Evolutionary conservation across 2,329 filamentous ascomycete genomes (phyloP).

Genomic region (Aureobasidium musti): DNA sequence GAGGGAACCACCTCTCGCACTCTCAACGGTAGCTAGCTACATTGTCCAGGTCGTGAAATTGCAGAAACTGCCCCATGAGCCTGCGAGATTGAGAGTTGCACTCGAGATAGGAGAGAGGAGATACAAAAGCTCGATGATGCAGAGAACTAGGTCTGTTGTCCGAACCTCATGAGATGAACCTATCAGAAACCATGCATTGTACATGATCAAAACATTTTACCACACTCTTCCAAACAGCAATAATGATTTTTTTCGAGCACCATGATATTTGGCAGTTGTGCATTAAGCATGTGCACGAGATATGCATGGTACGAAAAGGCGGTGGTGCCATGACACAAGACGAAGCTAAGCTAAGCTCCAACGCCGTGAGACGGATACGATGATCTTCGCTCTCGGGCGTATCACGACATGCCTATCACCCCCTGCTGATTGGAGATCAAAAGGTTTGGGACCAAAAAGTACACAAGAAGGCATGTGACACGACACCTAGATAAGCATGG

Average conservation of each 20-base stretch:
- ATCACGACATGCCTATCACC: slow-evolving; percentile 11
- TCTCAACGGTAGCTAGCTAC: slow-evolving; percentile 59
- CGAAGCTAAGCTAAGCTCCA: slow-evolving; percentile 24
- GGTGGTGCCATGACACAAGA: slow-evolving; percentile 15
- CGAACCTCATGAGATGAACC: background rate
- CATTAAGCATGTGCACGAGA: background rate
- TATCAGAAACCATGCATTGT: background rate
- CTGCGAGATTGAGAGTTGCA: slow-evolving; percentile 2
- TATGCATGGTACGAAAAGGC: background rate
- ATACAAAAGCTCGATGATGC: slow-evolving; percentile 9
- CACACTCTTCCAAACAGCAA: background rate
- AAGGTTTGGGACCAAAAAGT: slow-evolving; percentile 22
- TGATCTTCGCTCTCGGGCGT: slow-evolving; percentile 11
- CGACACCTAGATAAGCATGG: slow-evolving; percentile 13
- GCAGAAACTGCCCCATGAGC: slow-evolving; percentile 43
- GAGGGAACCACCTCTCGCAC: slow-evolving; percentile 62
- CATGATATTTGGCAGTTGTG: background rate
- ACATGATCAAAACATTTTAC: slow-evolving; percentile 15
- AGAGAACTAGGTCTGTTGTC: background rate
- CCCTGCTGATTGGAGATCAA: slow-evolving; percentile 6
- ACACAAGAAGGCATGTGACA: slow-evolving; percentile 26
- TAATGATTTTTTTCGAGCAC: background rate
- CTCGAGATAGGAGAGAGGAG: slow-evolving; percentile 17
- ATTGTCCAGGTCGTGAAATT: slow-evolving; percentile 58
- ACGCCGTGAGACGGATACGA: slow-evolving; percentile 18